phyloP scores from a whole-genome alignment of 805 yeast species.

The Pichia paraexigua region DNA sequence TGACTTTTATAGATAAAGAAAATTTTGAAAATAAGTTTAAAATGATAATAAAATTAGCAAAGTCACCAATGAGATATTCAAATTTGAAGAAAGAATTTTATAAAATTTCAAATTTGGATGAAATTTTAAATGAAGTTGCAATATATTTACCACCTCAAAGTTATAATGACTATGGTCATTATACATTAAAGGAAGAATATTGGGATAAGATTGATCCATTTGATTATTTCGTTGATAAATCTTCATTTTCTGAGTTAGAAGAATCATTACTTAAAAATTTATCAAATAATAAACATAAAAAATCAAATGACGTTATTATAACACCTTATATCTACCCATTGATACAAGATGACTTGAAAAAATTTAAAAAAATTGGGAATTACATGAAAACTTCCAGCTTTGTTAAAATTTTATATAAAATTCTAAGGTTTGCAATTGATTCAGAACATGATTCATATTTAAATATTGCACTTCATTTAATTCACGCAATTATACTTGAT shows the following conservation, averaged over 20 bases:
- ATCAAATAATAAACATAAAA: constrained; percentile 31
- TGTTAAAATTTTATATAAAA: constrained; percentile 49
- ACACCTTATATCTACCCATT: constrained; percentile 36
- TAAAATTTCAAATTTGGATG: constrained; percentile 36
- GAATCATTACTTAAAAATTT: constrained; percentile 38
- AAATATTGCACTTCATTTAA: constrained; percentile 54
- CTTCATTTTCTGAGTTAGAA: constrained; percentile 45
- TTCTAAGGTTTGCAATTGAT: constrained; percentile 46
- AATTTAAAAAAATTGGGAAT: constrained; percentile 37
- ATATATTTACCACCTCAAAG: constrained; percentile 59
- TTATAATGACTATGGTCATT: constrained; percentile 58
- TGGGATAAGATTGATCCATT: constrained; percentile 51
- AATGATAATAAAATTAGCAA: constrained; percentile 44
- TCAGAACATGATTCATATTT: constrained; percentile 46
- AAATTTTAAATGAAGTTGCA: constrained; percentile 48
- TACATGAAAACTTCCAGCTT: constrained; percentile 46
- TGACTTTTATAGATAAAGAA: constrained; percentile 12
- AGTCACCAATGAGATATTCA: constrained; percentile 48
- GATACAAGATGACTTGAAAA: constrained; percentile 14
- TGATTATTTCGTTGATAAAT: constrained; percentile 37
- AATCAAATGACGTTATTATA: constrained; percentile 38
- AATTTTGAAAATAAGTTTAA: constrained; percentile 27
- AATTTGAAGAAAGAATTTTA: constrained; percentile 31
- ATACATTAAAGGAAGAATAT: constrained; percentile 42
- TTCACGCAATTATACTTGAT: constrained; percentile 50